These are phyloP conservation scores for Hygrophorus pudorinus DNA, from an alignment of 768 basidiomycete genomes.

Conservation along the genomic window DNA sequence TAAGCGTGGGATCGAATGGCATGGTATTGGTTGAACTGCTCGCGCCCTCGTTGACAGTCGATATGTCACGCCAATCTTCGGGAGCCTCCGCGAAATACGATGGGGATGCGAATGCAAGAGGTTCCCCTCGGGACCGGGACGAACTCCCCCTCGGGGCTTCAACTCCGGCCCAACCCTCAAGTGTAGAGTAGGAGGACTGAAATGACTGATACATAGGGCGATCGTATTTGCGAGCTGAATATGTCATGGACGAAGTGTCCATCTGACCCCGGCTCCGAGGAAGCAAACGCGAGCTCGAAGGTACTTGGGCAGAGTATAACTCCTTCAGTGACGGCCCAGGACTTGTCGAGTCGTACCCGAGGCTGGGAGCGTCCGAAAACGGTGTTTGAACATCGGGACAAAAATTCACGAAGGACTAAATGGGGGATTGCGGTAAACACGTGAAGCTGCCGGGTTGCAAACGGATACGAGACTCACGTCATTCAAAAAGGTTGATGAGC, in stretches of 20 bases:
- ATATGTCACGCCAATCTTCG: background rate
- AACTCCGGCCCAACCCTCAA: constrained; percentile 30
- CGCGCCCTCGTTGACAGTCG: background rate
- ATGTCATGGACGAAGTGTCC: constrained; percentile 6
- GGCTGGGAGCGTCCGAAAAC: background rate
- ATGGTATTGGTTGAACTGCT: background rate
- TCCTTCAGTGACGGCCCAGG: background rate
- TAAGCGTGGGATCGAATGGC: background rate
- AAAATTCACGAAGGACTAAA: background rate
- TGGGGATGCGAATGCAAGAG: background rate
- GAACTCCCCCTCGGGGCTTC: background rate
- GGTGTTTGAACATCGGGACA: constrained; percentile 1
- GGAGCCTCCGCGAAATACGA: background rate
- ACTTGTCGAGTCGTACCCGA: background rate
- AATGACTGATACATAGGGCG: background rate
- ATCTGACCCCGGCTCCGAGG: background rate
- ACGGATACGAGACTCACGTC: constrained; percentile 1
- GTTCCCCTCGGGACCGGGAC: background rate
- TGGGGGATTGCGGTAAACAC: background rate
- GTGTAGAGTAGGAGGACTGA: constrained; percentile 24
- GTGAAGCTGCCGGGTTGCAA: background rate
- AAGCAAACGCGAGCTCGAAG: background rate
- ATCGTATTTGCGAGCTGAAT: constrained; percentile 4
- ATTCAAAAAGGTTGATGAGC: background rate
- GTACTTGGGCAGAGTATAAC: background rate